Base-by-base conservation (phyloP, 2,329 filamentous ascomycete species). In the Ceratocystis lukuohia region DNA sequence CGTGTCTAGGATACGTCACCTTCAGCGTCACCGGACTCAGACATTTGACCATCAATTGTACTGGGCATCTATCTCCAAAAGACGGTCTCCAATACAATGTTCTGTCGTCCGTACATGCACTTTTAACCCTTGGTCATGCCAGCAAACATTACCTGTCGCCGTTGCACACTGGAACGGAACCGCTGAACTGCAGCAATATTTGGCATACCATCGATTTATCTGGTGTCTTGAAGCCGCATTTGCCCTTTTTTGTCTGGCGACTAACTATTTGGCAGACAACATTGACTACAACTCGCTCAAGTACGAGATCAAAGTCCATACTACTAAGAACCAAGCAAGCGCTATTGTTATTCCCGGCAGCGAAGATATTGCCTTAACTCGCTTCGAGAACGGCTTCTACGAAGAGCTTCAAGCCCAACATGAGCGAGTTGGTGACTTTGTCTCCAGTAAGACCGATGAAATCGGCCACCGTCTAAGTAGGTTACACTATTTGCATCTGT, bases 231-330 rank as follows among this genome's bases (percentile, higher is more conserved):
- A 12, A 4, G n/a, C 48, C 61, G 48, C 10, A n/a, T 50, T 17
- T 20, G 22, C 8, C 56, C 12, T 30, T 6, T n/a, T 65, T 46
- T 50, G 28, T 41, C 37, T 57, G 15, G 56, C 37, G 46, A 45
- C 64, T 66, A 62, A 66, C 64, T 28, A 48, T 59, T n/a, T 20
- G 28, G 44, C 74, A 90, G 87, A 92, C 74, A 94, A 95, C 75
- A 85, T 95, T 75, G 90, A 94, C 75, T 95, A 95, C 79, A 90
- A 93, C 74, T 88, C 88, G 62, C 82, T 95, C 69, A 95, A 95
- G 76, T 82, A 89, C 74, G 81, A 89, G 72, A 93, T 95, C 79
- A 94, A 93, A 75, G 82, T 82, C 68, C 84, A 91, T 73, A 95
- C 90, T 1, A 87, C 86, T 12, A 83, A 82, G 57, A 84, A 87